Evolutionary conservation across 352 stramenopile species (phyloP).

Genomic region (Phytophthora brassicae): DNA sequence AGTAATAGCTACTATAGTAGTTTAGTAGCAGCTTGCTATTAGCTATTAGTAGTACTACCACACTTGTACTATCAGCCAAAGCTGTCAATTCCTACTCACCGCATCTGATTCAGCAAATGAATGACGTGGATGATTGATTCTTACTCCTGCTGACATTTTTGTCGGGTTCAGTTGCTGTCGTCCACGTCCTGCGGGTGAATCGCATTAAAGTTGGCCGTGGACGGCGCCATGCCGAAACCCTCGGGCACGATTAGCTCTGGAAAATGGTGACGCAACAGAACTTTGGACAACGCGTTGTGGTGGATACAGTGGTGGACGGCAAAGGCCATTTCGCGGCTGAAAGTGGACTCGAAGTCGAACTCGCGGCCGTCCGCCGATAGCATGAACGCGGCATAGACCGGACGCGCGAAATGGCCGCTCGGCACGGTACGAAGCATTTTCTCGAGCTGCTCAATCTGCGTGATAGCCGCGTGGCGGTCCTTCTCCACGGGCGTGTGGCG

Average conservation of each 20-base stretch:
- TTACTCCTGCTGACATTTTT: not conserved
- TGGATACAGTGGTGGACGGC: conserved; percentile 87
- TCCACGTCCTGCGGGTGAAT: conserved; percentile 11
- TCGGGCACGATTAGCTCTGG: conserved; percentile 42
- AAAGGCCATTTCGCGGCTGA: conserved; percentile 80
- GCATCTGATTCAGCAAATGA: too few species aligned
- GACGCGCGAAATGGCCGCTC: conserved; percentile 25
- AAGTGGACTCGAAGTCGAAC: conserved; percentile 68
- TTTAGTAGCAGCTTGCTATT: too few species aligned
- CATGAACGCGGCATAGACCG: conserved; percentile 72
- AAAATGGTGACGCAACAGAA: conserved; percentile 73
- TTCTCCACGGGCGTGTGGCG: conserved; percentile 68
- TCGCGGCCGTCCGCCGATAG: conserved; percentile 70
- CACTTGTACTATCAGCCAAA: too few species aligned
- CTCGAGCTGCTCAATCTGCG: conserved; percentile 57
- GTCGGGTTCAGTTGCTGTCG: not conserved
- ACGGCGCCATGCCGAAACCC: conserved; percentile 77
- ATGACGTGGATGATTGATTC: not conserved
- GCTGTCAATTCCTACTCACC: too few species aligned
- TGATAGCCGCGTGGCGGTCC: conserved; percentile 52
- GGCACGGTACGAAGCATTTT: conserved; percentile 30
- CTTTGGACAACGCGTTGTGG: conserved; percentile 82
- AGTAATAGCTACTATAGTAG: too few species aligned
- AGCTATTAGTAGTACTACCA: too few species aligned
- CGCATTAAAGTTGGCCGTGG: conserved; percentile 59